Evolutionary conservation across 2,329 filamentous ascomycete species (phyloP).

Genomic region (Talaromyces marneffei): DNA sequence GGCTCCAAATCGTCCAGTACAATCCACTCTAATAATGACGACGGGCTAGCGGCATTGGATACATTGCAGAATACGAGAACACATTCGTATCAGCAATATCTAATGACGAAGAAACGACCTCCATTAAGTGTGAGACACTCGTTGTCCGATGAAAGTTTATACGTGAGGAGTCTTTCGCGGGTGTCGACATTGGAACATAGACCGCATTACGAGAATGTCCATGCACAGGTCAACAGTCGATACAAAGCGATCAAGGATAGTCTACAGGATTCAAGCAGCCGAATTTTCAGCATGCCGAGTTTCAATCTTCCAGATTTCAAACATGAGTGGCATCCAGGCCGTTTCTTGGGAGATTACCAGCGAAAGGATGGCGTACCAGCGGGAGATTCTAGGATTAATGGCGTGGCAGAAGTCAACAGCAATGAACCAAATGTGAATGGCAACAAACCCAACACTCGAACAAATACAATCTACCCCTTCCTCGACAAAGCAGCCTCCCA

Average conservation of each 20-base stretch:
- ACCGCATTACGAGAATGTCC: conserved; percentile 69
- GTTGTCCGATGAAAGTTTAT: conserved; percentile 71
- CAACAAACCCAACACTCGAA: conserved; percentile 13
- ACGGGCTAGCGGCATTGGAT: conserved; percentile 29
- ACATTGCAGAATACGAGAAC: conserved; percentile 25
- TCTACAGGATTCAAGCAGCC: conserved; percentile 72
- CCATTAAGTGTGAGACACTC: conserved; percentile 49
- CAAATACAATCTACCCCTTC: conserved; percentile 34
- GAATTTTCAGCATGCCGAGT: conserved; percentile 49
- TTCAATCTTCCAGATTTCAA: conserved; percentile 38
- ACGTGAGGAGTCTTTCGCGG: conserved; percentile 65
- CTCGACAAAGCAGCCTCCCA: conserved; percentile 59
- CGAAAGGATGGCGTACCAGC: conserved; percentile 12
- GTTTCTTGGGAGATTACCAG: conserved; percentile 27
- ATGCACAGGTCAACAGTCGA: conserved; percentile 79
- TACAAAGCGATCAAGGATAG: conserved; percentile 88
- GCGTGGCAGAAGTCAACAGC: conserved; percentile 4
- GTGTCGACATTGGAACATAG: conserved; percentile 82
- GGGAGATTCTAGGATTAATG: neutral
- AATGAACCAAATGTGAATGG: neutral
- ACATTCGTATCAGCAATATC: conserved; percentile 29
- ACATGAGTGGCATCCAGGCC: conserved; percentile 31
- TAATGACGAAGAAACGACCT: conserved; percentile 20
- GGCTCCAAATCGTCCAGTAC: neutral
- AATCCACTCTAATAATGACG: conserved; percentile 20